Evolutionary conservation across 179 eudicot species (phyloP), one percentile per base, ranked within the genome.

Genomic region (Beta lomatogona): DNA sequence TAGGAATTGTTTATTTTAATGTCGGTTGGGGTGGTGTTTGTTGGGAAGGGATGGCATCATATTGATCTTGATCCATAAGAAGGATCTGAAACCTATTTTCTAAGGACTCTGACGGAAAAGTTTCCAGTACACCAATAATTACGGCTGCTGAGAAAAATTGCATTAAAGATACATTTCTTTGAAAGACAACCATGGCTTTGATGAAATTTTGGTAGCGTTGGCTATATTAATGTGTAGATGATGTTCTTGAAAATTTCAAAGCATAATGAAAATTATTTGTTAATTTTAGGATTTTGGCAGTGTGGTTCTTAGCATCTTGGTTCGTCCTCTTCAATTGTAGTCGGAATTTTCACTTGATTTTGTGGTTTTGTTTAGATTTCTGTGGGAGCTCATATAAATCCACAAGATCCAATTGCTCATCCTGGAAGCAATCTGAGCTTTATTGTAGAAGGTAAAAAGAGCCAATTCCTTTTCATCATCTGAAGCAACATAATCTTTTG

Each of bases 371-470:
- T 68, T 77, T 87, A 92, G 95, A 79, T 95, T 28, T 86, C 89
- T 73, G 91, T 92, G 73, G 98, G 97, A 82, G 89, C 98, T 85
- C 92, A 87, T 80, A 77, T 93, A 72, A 83, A 89, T 76, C 98
- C 98, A 73, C 92, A 86, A 81, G 90, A 93, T 84, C 94, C 95
- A 31, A 84, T 91, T 50, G 83, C 92, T 61, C 86, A 83, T 71
- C 82, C 78, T 25, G 97, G 96, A 83, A 87, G 83, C 74, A 75
- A 77, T 73, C 78, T 92, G 79, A 92, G 90, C 86, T 91, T 94
- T 80, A 80, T 87, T 41, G 79, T 94, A 55, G 87, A 91, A 91
- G 98, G 94, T 91, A 80, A 71, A 65, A 45, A 58, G 80, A 73
- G 66, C 31, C 57, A 79, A 50, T 45, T 71, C 48, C n/a, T 74